phyloP scores from a whole-genome alignment of 2,329 filamentous ascomycete genomes.

The Fusarium brachygibbosum region DNA sequence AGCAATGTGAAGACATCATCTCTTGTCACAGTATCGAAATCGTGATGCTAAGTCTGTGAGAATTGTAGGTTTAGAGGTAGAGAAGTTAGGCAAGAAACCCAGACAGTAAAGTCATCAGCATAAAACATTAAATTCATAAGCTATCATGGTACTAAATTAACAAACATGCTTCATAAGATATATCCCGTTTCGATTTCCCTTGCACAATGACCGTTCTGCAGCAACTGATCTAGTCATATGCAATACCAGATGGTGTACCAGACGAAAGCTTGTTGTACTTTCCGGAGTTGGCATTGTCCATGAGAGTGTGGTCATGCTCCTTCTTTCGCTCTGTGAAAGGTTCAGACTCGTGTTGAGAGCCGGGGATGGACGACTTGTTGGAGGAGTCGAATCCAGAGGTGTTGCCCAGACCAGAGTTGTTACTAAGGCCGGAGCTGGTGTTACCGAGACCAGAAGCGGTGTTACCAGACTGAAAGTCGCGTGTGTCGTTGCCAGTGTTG shows the following conservation, averaged over 20 bases:
- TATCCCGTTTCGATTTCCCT: neutral
- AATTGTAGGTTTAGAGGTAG: too few species aligned
- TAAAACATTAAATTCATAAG: neutral
- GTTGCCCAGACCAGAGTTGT: too few species aligned
- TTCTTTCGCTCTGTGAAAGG: neutral
- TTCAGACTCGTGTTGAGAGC: neutral
- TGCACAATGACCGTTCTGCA: neutral
- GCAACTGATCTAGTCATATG: neutral
- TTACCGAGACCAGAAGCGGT: neutral
- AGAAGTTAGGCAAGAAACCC: too few species aligned
- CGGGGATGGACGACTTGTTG: neutral
- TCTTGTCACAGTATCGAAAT: too few species aligned
- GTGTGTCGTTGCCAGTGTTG: neutral
- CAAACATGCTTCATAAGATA: neutral
- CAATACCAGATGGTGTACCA: conserved; percentile 37
- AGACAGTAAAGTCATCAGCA: neutral
- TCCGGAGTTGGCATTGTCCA: conserved; percentile 34
- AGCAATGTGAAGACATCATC: too few species aligned
- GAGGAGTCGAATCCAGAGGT: neutral
- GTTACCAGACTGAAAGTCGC: neutral
- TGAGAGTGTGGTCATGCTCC: neutral
- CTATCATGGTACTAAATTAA: neutral
- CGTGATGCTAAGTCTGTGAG: too few species aligned
- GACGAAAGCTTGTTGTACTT: conserved; percentile 43
- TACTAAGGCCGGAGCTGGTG: neutral